Base-by-base conservation (phyloP, 179 eudicot species). In the Beta macrorhiza region DNA sequence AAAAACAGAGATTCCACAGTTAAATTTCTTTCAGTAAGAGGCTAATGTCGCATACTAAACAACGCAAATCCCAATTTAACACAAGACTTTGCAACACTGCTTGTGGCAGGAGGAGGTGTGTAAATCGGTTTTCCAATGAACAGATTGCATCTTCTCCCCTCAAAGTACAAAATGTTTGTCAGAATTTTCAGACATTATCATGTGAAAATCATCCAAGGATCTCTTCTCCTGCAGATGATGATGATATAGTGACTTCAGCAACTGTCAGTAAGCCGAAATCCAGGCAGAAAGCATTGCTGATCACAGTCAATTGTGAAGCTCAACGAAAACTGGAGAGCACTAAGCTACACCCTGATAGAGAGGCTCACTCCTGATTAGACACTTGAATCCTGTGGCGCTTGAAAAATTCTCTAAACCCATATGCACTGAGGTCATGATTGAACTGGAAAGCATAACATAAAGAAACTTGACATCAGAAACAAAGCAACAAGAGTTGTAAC, bases 361-460 rank as follows among this genome's bases (percentile, higher is more conserved):
- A 13, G 55, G 67, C 63, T 81, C 76, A 88, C 78, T 87, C 86
- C 19, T 65, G 74, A 63, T 80, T 84, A 56, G 93, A 87, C 45
- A 87, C 75, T 63, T 58, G 85, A 55, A 92, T 65, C 52, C 89
- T 84, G 62, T 92, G 84, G 58, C 95, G 92, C 87, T 91, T 93
- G 91, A 93, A 93, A 79, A 84, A 92, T 83, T 92, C 98, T 87
- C 92, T 85, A 81, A 93, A 93, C 61, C 97, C 98, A 75, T 92
- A 93, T 44, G 89, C 78, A 85, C 98, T 93, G 74, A 84, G 77
- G 64, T 93, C 98, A 72, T 90, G 88, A 85, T 87, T 91, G 86
- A 89, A 93, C 98, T 93, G 91, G 5, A 67, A 83, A 81, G 45
- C 55, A 17, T 12, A 17, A 32, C 12, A 29, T 65, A 51, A 44